Evolutionary conservation across 768 basidiomycete genomes (phyloP).

Genomic region (Boletus reticulatus): DNA sequence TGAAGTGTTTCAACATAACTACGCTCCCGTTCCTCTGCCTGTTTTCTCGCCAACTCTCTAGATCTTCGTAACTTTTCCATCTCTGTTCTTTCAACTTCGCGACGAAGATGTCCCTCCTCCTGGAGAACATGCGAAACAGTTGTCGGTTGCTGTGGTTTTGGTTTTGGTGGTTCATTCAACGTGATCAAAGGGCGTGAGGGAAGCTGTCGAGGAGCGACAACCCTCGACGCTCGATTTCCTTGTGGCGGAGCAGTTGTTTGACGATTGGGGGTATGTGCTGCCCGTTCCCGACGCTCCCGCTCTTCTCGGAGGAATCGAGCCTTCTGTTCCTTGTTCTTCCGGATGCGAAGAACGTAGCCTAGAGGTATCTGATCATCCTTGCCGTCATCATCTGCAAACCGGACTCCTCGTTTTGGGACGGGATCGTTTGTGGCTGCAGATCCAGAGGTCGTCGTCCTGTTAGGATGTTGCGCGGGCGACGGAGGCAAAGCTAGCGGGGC

Average conservation of each 20-base stretch:
- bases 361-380: slow-evolving; percentile 70
- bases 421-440: slow-evolving; percentile 8
- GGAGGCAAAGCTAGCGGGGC: background rate
- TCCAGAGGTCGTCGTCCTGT: slow-evolving; percentile 4
- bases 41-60: slow-evolving; percentile 29
- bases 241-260: slow-evolving; percentile 13
- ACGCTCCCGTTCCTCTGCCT: slow-evolving; percentile 52
- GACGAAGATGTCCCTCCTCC: slow-evolving; percentile 44
- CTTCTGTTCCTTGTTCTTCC: slow-evolving; percentile 73
- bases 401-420: slow-evolving; percentile 50
- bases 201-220: slow-evolving; percentile 14
- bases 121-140: slow-evolving; percentile 21
- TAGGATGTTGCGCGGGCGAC: slow-evolving; percentile 1
- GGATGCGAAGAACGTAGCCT: slow-evolving; percentile 65
- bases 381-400: slow-evolving; percentile 59
- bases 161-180: slow-evolving; percentile 9
- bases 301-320: slow-evolving; percentile 62
- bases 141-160: slow-evolving; percentile 2
- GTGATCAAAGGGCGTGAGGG: slow-evolving; percentile 16
- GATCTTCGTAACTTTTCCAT: slow-evolving; percentile 53
- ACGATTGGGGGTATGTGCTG: slow-evolving; percentile 25
- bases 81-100: slow-evolving; percentile 44
- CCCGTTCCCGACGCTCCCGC: slow-evolving; percentile 49
- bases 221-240: slow-evolving; percentile 12
- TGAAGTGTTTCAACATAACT: slow-evolving; percentile 57